Conservation (phyloP, 371 early-diverging fungal genomes). For the Mortierella sp. region DNA sequence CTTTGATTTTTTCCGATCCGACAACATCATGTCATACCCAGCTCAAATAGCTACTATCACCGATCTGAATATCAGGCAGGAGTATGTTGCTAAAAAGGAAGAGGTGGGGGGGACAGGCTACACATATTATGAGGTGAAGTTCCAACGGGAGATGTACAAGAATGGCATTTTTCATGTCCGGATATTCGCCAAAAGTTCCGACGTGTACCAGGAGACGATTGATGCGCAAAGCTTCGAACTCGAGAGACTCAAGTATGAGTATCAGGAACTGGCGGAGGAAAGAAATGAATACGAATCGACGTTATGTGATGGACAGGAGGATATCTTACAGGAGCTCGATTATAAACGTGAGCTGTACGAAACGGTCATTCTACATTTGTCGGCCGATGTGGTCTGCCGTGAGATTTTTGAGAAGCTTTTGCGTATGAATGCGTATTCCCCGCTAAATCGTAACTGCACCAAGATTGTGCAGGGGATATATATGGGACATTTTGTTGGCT, state of each 20-base stretch:
- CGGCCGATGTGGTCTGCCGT: neutral
- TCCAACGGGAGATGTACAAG: conserved; percentile 1
- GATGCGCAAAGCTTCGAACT: neutral
- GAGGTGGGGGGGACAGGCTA: neutral
- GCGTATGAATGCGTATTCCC: neutral
- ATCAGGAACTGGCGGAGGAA: neutral
- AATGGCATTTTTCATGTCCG: neutral
- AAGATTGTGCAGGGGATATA: neutral
- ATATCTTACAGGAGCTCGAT: neutral
- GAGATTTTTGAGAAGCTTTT: conserved; percentile 4
- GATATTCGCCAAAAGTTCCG: neutral
- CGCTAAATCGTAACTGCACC: neutral
- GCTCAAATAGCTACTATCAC: neutral
- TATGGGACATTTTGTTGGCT: conserved; percentile 1
- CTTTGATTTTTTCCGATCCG: conserved; percentile 7
- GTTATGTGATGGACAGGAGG: neutral
- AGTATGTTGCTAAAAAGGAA: neutral
- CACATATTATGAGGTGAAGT: neutral
- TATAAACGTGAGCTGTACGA: conserved; percentile 2
- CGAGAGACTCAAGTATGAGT: neutral
- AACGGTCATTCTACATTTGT: neutral
- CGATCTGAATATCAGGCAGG: neutral
- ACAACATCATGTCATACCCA: neutral
- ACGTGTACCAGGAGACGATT: neutral
- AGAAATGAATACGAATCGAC: neutral